Base-by-base conservation (phyloP, 176 grass and related monocot genomes). In the Musa troglodytarum region DNA sequence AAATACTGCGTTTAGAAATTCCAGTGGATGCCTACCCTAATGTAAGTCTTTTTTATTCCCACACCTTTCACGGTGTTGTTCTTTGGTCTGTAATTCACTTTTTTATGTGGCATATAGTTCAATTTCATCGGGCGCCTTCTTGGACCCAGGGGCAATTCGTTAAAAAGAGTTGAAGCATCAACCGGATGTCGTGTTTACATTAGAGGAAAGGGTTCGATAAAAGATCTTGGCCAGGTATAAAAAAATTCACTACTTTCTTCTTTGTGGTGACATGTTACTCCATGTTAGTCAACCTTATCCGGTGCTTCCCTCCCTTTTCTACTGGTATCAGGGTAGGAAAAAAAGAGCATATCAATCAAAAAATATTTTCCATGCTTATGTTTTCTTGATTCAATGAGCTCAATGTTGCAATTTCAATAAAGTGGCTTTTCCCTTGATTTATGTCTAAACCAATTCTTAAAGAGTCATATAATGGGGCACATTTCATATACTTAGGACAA, bases 51-150 rank as follows among this genome's bases (percentile, higher is more conserved):
- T 75, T 56, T 26, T 25, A 64, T 72, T 49, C 71, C 23, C 67
- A 3, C 53, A 14, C 53, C 9, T 75, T 54, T 53, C 53, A 9
- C 53, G 56, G 9, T 58, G 28, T 34, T 72, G 65, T 77, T 58
- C 75, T 64, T 69, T 58, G 13, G 63, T 73, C 72, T 23, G 14
- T 49, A 1, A 66, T 79, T 78, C 61, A 72, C 77, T 77, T 34
- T 28, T 74, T 25, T 86, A 74, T 43, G 53, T 81, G 76, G 74
- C 11, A 72, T 83, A 21, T 81, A 96, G 92, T 96, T 90, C 88
- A 96, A 96, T 78, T 96, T 96, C 79, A 86, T 96, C 69, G 92
- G 92, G 53, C 88, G 92, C 17, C 87, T 96, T 75, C 81, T 91
- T 10, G 88, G 88, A 20, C 92, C 88, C 2, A 88, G 92, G 53